A percentile compares a stretch with the other conserved stretches of the same genome.
phyloP scores from a whole-genome alignment of 2,329 filamentous ascomycete genomes.

The Xylariaceae sp. region DNA sequence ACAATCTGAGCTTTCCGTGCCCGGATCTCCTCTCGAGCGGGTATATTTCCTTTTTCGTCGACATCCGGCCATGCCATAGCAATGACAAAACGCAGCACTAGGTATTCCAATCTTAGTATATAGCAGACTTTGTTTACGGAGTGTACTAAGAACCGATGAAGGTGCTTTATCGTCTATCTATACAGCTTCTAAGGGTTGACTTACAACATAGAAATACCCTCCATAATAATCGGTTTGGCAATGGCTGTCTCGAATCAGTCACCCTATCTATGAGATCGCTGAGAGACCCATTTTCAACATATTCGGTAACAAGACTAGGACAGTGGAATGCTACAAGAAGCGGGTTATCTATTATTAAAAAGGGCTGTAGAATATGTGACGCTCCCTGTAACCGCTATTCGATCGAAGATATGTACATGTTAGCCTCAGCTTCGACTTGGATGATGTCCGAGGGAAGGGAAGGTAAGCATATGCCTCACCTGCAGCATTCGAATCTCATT shows the following conservation, averaged over 20 bases:
- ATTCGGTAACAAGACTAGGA: neutral
- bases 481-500: neutral
- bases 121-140: neutral
- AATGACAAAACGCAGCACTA: neutral
- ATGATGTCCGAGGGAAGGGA: neutral
- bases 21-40: neutral
- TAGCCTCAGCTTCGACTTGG: neutral
- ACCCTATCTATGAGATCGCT: neutral
- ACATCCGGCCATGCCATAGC: neutral
- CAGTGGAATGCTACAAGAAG: neutral
- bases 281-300: neutral
- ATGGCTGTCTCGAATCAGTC: neutral
- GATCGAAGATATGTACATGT: neutral
- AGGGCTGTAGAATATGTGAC: neutral
- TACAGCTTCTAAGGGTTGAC: neutral
- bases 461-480: neutral
- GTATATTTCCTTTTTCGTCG: neutral
- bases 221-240: neutral
- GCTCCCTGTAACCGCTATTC: neutral
- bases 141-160: neutral
- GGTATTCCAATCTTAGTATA: neutral
- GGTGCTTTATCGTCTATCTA: neutral
- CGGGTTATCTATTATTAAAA: neutral
- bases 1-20: neutral
- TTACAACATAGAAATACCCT: neutral